Conservation (phyloP, 768 basidiomycete genomes). For the Cystofilobasidium ferigula region DNA sequence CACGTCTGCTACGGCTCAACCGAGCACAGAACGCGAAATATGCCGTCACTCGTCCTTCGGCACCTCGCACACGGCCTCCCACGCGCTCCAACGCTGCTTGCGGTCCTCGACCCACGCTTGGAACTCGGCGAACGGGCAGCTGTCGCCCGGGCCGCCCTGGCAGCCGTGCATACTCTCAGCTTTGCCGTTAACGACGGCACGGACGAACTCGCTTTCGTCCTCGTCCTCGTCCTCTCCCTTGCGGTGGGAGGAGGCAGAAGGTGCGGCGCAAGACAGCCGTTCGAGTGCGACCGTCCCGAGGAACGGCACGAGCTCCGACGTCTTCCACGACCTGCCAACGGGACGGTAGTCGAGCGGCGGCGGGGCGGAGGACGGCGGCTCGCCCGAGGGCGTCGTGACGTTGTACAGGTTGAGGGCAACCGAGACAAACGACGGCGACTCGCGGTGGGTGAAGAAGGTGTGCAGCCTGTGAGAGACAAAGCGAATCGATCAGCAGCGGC, state of each 20-base stretch:
- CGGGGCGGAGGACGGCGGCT: slow-evolving; percentile 27
- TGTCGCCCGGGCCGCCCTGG: slow-evolving; percentile 35
- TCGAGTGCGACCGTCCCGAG: slow-evolving; percentile 41
- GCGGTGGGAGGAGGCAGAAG: too few relatives aligned
- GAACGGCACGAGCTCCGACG: slow-evolving; percentile 41
- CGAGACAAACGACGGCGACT: slow-evolving; percentile 40
- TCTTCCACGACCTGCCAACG: slow-evolving; percentile 37
- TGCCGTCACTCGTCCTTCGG: not conserved
- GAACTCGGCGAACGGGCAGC: slow-evolving; percentile 29
- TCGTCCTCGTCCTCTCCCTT: not conserved
- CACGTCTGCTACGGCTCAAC: too few relatives aligned
- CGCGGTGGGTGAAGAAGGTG: slow-evolving; percentile 41
- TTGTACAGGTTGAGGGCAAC: slow-evolving; percentile 41
- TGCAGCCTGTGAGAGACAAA: slow-evolving; percentile 31
- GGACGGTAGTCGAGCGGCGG: slow-evolving; percentile 34
- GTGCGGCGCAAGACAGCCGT: slow-evolving; percentile 31
- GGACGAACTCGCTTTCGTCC: slow-evolving; percentile 33
- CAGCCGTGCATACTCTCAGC: slow-evolving; percentile 37
- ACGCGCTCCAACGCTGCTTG: slow-evolving; percentile 9
- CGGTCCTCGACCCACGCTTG: slow-evolving; percentile 10
- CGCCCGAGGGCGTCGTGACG: slow-evolving; percentile 28
- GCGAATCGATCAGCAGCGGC: not conserved
- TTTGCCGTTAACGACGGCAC: slow-evolving; percentile 40
- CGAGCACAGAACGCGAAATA: too few relatives aligned
- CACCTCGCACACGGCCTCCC: slow-evolving; percentile 20